Conservation (phyloP, 768 basidiomycete species). For the Podaxis pistillaris region DNA sequence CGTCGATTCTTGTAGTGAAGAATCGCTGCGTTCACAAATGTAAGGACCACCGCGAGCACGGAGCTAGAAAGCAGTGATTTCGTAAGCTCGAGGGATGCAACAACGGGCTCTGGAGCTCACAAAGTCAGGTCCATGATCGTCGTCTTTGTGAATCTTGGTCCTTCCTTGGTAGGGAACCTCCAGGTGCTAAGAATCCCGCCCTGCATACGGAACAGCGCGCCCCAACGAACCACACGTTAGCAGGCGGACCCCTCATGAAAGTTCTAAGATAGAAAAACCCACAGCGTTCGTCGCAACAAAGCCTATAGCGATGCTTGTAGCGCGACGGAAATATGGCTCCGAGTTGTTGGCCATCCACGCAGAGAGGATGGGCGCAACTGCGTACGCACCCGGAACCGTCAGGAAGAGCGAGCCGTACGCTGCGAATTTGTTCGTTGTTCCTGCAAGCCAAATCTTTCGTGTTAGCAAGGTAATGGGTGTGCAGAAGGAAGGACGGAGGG, state of each 20-base stretch:
- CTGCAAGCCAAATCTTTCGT: constrained; percentile 14
- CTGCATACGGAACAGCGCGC: constrained; percentile 16
- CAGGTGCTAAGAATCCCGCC: constrained; percentile 40
- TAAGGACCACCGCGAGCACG: constrained; percentile 24
- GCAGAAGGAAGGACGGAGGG: background rate
- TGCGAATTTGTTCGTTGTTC: constrained; percentile 22
- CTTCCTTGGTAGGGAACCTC: constrained; percentile 37
- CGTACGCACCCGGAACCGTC: constrained; percentile 34
- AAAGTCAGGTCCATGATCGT: constrained; percentile 36
- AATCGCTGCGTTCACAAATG: constrained; percentile 25
- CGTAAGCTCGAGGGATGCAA: background rate
- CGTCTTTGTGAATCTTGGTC: constrained; percentile 33
- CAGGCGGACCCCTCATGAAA: no score
- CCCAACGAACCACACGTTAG: background rate
- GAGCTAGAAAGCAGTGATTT: constrained; percentile 17
- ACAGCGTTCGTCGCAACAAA: constrained; percentile 36
- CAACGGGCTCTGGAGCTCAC: constrained; percentile 20
- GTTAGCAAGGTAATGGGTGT: background rate
- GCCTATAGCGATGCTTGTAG: constrained; percentile 32
- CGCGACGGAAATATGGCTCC: constrained; percentile 35
- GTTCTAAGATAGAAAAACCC: constrained; percentile 7
- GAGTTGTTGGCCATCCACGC: constrained; percentile 40
- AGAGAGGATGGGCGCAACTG: constrained; percentile 25
- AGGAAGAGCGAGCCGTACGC: constrained; percentile 34
- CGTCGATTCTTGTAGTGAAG: constrained; percentile 28